A percentile compares a stretch with the other conserved stretches of the same genome.
Conservation (phyloP, 2,329 filamentous ascomycete genomes). For the Sporothrix brunneoviolacea region DNA sequence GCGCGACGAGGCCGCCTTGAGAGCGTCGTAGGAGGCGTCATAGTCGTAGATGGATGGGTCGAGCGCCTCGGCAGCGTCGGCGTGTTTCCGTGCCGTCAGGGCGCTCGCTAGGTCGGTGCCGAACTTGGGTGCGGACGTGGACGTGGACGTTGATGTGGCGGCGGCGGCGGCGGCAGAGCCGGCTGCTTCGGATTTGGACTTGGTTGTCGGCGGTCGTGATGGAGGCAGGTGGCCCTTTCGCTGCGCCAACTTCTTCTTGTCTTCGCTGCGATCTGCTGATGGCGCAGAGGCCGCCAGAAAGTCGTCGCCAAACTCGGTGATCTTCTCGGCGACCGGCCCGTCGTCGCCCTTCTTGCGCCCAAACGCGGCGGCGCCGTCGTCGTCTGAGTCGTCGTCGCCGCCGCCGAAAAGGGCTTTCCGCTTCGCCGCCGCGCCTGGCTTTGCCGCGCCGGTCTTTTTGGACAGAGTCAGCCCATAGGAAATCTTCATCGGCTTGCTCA, state of each 20-base stretch:
- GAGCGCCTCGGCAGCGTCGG: conserved; percentile 56
- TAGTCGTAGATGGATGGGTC: conserved; percentile 81
- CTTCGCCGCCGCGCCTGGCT: conserved; percentile 41
- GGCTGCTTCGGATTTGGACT: conserved; percentile 38
- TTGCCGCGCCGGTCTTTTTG: conserved; percentile 48
- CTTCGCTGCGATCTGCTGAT: background rate
- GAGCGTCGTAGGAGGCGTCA: conserved; percentile 71
- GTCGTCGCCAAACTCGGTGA: conserved; percentile 52
- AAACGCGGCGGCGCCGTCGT: conserved; percentile 20
- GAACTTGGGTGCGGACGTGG: conserved; percentile 44
- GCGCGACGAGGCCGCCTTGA: conserved; percentile 56
- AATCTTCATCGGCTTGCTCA: conserved; percentile 14
- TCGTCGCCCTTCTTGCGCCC: conserved; percentile 15
- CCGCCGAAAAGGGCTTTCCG: conserved; percentile 54
- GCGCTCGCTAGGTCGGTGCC: conserved; percentile 62
- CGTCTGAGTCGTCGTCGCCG: conserved; percentile 44
- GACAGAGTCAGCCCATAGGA: conserved; percentile 22
- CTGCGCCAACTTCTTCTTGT: background rate
- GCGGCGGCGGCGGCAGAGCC: background rate
- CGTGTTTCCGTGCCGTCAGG: conserved; percentile 56
- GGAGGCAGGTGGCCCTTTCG: conserved; percentile 18
- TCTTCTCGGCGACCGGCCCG: conserved; percentile 43
- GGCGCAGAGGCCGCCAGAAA: conserved; percentile 23
- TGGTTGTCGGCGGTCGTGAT: conserved; percentile 37
- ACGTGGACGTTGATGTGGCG: conserved; percentile 25